Base-by-base conservation (phyloP, 768 basidiomycete genomes). In the Gyrodon lividus region DNA sequence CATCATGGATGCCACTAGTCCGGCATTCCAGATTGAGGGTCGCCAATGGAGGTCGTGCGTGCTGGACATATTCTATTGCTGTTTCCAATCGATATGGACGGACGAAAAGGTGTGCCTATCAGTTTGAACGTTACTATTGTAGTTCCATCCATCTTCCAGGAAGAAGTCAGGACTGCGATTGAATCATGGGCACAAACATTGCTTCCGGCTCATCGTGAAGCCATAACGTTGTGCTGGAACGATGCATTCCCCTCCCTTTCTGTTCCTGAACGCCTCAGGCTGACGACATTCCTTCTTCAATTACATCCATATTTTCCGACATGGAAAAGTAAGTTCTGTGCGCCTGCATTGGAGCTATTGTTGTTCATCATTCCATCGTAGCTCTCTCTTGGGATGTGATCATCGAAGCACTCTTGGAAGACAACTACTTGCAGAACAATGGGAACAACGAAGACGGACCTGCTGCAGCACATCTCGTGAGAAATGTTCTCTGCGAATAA, bases 21-120 rank as follows among this genome's bases (percentile, higher is more conserved):
- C 83, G 0, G 73, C 76, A 0, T 86, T 88, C 59, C 63, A 69
- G 30, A 74, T 86, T 3, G 83, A 85, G 54, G 84, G 78, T 48
- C 74, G 82, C 14, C 84, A 86, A 62, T 89, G 87, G 86, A 76
- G 80, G 16, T 76, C 82, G 2, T 82, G 77, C 48, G 74, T 88
- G 14, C 72, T 75, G 10, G 77, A 79, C 38, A 69, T 88, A 45
- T 85, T 89, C 59, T 72, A 72, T 39, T 69, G 68, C 28, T 89
- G 80, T 66, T 89, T 90, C 61, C 71, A 72, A 12, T 63, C 80
- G 2, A 54, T 87, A 43, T 89, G 88, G 87, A 60, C 69, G 9
- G 87, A 89, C 56, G 72, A 79, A 43, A 74, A 75, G 62, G 89
- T 84, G 57, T 46, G 74, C 60, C n/a, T 24, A 20, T 47, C 31